Evolutionary conservation across 2,329 filamentous ascomycete species (phyloP), one percentile per base, ranked within the genome.

Genomic region (Aspergillus sp.): DNA sequence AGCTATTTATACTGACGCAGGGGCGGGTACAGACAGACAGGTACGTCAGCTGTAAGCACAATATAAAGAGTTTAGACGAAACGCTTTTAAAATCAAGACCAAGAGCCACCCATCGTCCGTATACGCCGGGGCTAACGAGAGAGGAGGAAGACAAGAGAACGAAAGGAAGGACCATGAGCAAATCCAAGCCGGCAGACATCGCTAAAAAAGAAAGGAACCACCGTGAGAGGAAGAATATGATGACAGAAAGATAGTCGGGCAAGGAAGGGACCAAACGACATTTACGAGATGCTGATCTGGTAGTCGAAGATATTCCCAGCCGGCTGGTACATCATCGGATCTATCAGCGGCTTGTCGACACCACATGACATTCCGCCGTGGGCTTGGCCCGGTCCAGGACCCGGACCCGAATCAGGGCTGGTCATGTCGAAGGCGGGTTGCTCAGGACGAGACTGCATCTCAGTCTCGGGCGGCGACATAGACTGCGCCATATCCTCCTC

Each of bases 271-370:
- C 6, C 13, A 22, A 19, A 51, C 0, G 17, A 22, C 19, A 19
- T 19, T 19, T 46, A 54, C 1, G 17, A 38, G 23, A 59, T 59
- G 17, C 50, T 43, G 30, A 59, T 59, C 45, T 59, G 57, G 15
- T 49, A 22, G 31, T 59, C 57, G 11, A 59, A 59, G 15, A 54
- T 54, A 30, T 59, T 59, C 6, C 23, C 28, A 19, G 47, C 45
- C 4, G 43, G 43, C 23, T 57, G 34, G 3, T 19, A 9, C 25
- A 59, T 49, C 57, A 59, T 54, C n/a, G 48, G 41, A 17, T 54
- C 15, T 45, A 54, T 54, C 17, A 59, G 48, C 15, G 50, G 50
- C 9, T 54, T 59, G 30, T 59, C 57, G 9, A 50, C 22, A 38
- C 57, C 31, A 41, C 57, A 59, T 2, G 57, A 43, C 31, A 59